Base-by-base conservation (phyloP, 805 yeast species). In the Metschnikowia lunata region DNA sequence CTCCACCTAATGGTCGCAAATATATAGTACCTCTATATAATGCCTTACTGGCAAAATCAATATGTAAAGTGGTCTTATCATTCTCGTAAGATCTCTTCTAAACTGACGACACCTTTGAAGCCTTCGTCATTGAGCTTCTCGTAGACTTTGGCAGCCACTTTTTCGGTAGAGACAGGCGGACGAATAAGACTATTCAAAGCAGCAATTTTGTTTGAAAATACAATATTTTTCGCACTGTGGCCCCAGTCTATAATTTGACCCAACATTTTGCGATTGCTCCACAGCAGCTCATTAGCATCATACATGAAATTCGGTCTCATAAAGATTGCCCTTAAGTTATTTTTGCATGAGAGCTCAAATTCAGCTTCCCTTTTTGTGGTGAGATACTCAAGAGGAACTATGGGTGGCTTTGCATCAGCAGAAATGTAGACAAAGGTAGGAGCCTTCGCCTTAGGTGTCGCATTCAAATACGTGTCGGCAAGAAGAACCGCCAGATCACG, bases 251-350 rank as follows among this genome's bases (percentile, higher is more conserved):
- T 60, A 2, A 72, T 62, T 18, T 57, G 49, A 44, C 72, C 75
- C 36, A 83, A 48, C 1, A 66, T 45, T 10, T 67, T 63, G 44
- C 87, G 63, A 63, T 54, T 54, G 38, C 66, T 66, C 29, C 56
- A 50, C 7, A 58, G 51, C 2, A 58, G 50, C 35, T 56, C 57
- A 31, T 51, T 54, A 14, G 71, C 78, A 57, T 87, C 95, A 56
- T 67, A 85, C 89, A 89, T 82, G 54, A 88, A 79, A 0, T 95
- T 95, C 0, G 97, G 97, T 48, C 96, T 73, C 63, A 86, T 49
- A 12, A 85, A 60, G 1, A 89, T 78, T 0, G 84, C 68, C 45
- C 91, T 73, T 23, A 86, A 66, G 1, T 59, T 59, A 2, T 62
- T 58, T n/a, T 69, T 65, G 15, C 76, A 66, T 26, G 70, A 60